phyloP scores from a whole-genome alignment of 2,329 filamentous ascomycete species.

The Ophiostoma pallidulum region DNA sequence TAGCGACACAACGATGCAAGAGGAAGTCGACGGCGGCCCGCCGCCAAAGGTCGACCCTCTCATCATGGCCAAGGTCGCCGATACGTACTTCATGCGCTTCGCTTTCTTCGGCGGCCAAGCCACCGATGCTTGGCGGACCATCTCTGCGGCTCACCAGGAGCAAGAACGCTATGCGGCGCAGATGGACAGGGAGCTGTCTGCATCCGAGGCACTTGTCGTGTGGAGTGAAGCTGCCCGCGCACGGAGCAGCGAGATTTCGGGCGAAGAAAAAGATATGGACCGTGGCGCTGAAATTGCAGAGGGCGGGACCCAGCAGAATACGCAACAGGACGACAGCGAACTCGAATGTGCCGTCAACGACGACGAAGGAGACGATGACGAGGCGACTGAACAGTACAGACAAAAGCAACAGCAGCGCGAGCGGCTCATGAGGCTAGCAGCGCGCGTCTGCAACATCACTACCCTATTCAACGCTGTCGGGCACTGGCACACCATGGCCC shows the following conservation, averaged over 20 bases:
- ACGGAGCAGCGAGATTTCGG: neutral
- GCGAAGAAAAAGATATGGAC: neutral
- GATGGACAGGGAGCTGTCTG: slow-evolving; percentile 16
- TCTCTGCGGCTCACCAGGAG: neutral
- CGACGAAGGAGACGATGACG: neutral
- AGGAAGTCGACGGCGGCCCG: slow-evolving; percentile 16
- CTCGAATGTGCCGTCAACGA: too few species aligned
- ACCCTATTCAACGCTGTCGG: slow-evolving; percentile 55
- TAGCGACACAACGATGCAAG: slow-evolving; percentile 22
- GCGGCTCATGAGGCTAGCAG: slow-evolving; percentile 49
- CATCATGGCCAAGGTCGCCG: slow-evolving; percentile 18
- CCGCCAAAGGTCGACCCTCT: slow-evolving; percentile 17
- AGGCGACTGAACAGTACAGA: slow-evolving; percentile 2
- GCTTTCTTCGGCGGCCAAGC: slow-evolving; percentile 13
- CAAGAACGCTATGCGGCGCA: slow-evolving; percentile 12
- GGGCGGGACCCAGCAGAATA: neutral
- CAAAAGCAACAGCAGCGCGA: slow-evolving; percentile 21
- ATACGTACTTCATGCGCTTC: slow-evolving; percentile 16
- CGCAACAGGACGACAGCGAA: neutral
- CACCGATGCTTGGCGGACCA: slow-evolving; percentile 8
- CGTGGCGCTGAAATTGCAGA: neutral
- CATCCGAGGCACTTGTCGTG: slow-evolving; percentile 15
- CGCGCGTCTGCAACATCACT: slow-evolving; percentile 54
- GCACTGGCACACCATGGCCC: slow-evolving; percentile 59
- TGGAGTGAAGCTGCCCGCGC: slow-evolving; percentile 10